phyloP scores from a whole-genome alignment of 352 stramenopile species.

The Pythium vanterpoolii region DNA sequence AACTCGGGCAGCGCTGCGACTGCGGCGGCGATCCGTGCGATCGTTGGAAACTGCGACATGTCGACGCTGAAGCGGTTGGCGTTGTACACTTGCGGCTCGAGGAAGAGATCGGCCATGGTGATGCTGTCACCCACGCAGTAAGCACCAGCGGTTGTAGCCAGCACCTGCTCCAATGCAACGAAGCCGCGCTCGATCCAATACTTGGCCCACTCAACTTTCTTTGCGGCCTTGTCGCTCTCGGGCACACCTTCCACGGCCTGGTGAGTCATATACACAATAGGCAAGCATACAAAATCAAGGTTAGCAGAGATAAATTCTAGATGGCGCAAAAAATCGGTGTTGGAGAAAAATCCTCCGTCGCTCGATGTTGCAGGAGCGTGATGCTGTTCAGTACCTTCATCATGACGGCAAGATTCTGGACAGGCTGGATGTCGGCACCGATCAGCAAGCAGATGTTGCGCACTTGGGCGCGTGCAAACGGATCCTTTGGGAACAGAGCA shows the following conservation, averaged over 20 bases:
- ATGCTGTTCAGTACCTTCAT: constrained; percentile 43
- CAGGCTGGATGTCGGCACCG: constrained; percentile 88
- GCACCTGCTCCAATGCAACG: constrained; percentile 65
- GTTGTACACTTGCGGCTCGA: constrained; percentile 93
- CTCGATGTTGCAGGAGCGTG: too few species aligned
- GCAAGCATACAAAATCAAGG: too few species aligned
- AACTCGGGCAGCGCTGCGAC: constrained; percentile 81
- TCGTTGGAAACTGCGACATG: constrained; percentile 81
- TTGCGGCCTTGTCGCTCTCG: constrained; percentile 43
- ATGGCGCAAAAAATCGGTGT: too few species aligned
- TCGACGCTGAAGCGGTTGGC: constrained; percentile 87
- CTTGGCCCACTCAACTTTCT: constrained; percentile 54
- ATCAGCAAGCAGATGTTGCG: constrained; percentile 90
- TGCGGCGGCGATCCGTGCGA: constrained; percentile 67
- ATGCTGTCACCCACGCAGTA: constrained; percentile 80
- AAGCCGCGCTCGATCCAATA: constrained; percentile 86
- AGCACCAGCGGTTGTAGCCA: constrained; percentile 44
- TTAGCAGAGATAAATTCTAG: too few species aligned
- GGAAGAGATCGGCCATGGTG: constrained; percentile 88
- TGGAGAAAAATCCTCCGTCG: too few species aligned
- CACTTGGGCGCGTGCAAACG: constrained; percentile 63
- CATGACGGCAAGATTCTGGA: constrained; percentile 87
- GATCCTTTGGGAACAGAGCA: constrained; percentile 70
- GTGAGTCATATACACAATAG: not conserved
- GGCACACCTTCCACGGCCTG: constrained; percentile 28